Percentiles rank a stretch among this genome's conserved stretches.
Evolutionary conservation across 441 rosid species (phyloP).

Genomic region (Corymbia citriodora): DNA sequence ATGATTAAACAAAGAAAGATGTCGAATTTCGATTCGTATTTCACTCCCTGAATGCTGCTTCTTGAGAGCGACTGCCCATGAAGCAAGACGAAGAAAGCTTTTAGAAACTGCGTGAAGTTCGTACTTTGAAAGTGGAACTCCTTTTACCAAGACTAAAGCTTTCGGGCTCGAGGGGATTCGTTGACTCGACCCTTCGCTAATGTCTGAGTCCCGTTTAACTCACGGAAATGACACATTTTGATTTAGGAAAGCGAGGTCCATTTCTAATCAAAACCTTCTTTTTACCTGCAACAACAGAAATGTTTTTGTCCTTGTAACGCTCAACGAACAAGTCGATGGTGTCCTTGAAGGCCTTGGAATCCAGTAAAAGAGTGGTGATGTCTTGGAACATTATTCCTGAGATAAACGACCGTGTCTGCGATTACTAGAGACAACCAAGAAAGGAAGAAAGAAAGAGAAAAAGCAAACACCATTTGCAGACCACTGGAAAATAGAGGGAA

Average conservation of each 20-base stretch:
- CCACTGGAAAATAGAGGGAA: background rate
- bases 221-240: background rate
- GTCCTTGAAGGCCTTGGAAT: slow-evolving; percentile 7
- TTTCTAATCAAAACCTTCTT: background rate
- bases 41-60: background rate
- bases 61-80: background rate
- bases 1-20: background rate
- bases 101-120: background rate
- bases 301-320: slow-evolving; percentile 3
- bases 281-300: slow-evolving; percentile 13
- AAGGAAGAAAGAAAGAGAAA: background rate
- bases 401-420: background rate
- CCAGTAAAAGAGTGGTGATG: slow-evolving; percentile 12
- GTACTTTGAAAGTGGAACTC: background rate
- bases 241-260: background rate
- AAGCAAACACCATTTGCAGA: background rate
- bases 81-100: background rate
- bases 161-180: background rate
- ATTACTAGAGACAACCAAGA: background rate
- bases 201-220: background rate
- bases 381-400: slow-evolving; percentile 14
- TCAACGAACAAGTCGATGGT: slow-evolving; percentile 10
- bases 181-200: background rate
- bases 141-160: background rate
- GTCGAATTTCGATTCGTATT: background rate